A percentile compares a stretch with the other conserved stretches of the same genome.
Evolutionary conservation across 352 stramenopile species (phyloP).

Genomic region (Aphanomyces cochlioides): DNA sequence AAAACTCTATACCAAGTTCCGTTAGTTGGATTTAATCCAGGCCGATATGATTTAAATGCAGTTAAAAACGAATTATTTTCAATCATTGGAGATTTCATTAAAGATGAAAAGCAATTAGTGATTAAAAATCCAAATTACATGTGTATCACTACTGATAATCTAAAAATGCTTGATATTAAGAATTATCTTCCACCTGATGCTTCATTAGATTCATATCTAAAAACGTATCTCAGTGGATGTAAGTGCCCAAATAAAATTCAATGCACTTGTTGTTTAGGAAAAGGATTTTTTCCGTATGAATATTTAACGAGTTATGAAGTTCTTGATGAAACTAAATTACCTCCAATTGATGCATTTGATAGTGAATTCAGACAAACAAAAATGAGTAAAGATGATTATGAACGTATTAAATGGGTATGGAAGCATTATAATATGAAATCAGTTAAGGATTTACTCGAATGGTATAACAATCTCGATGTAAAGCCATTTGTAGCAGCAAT

Average conservation of each 20-base stretch:
- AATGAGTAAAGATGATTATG: constrained; percentile 35
- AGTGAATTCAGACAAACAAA: constrained; percentile 4
- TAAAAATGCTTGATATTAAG: constrained; percentile 2
- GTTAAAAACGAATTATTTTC: constrained; percentile 12
- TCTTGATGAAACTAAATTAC: constrained; percentile 18
- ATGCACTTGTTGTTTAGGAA: constrained; percentile 6
- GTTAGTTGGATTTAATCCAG: not conserved
- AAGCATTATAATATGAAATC: constrained; percentile 38
- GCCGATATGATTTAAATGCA: constrained; percentile 9
- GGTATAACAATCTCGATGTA: constrained; percentile 44
- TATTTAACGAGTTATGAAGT: not conserved
- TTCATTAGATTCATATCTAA: not conserved
- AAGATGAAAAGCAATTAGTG: not conserved
- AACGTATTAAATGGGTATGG: constrained; percentile 37
- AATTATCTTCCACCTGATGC: constrained; percentile 4
- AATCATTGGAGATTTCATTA: not conserved
- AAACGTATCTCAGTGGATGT: not conserved
- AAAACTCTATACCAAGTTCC: too few species aligned
- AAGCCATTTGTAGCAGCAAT: constrained; percentile 34
- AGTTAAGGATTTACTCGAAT: constrained; percentile 39
- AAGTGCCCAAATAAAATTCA: not conserved
- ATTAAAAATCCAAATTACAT: constrained; percentile 1
- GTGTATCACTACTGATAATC: not conserved
- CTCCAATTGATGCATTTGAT: constrained; percentile 18
- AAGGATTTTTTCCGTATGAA: constrained; percentile 15